A percentile compares a stretch with the other conserved stretches of the same genome.
Conservation (phyloP, 805 yeast species). For the Ogataea ramenticola region DNA sequence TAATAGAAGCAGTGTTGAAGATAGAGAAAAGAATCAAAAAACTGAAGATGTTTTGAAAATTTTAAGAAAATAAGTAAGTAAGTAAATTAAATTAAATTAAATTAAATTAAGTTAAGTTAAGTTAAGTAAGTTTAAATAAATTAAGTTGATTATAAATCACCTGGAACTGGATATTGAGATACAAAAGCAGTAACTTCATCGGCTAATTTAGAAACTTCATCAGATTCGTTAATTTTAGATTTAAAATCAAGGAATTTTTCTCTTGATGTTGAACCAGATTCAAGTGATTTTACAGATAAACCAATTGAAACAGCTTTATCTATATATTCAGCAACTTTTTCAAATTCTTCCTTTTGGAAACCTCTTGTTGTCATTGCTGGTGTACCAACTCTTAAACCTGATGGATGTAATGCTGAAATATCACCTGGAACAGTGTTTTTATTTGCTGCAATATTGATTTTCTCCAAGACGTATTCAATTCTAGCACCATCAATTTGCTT, state of each 20-base stretch:
- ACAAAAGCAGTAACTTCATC: conserved; percentile 69
- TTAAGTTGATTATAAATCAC: conserved; percentile 38
- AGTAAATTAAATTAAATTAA: no score
- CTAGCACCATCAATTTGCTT: conserved; percentile 92
- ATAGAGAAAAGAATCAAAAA: conserved; percentile 23
- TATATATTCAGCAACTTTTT: conserved; percentile 71
- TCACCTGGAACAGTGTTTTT: conserved; percentile 97
- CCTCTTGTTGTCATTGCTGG: conserved; percentile 99
- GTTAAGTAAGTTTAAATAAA: background rate
- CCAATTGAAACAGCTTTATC: conserved; percentile 73
- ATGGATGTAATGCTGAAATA: conserved; percentile 90
- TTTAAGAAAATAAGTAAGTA: conserved; percentile 4
- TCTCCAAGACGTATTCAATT: conserved; percentile 83
- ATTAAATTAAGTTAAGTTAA: no score
- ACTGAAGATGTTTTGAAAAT: conserved; percentile 15
- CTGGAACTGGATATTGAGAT: conserved; percentile 79
- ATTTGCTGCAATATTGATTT: conserved; percentile 88
- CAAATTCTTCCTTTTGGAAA: conserved; percentile 70
- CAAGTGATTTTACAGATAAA: conserved; percentile 48
- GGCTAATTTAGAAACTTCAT: conserved; percentile 52
- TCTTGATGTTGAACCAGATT: conserved; percentile 51
- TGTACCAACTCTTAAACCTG: conserved; percentile 94
- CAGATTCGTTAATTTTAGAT: conserved; percentile 55
- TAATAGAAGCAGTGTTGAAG: conserved; percentile 29
- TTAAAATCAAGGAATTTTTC: conserved; percentile 64